Evolutionary conservation across 2,329 filamentous ascomycete species (phyloP), one percentile per base, ranked within the genome.

Genomic region (Arthrobotrys sinensis): DNA sequence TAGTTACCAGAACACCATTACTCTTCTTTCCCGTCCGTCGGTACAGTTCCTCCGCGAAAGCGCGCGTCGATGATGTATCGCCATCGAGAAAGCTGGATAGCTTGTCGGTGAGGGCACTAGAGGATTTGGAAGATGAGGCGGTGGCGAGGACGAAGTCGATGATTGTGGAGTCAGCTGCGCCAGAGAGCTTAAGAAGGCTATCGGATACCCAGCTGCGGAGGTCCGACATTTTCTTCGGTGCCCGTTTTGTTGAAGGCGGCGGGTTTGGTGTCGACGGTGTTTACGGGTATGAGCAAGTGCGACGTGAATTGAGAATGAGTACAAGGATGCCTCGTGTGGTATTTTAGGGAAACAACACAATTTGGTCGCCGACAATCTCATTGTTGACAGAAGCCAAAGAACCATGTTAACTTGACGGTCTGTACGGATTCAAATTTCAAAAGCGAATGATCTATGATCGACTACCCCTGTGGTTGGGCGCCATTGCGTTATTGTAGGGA

Each of bases 121-220:
- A 82, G 1, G 86, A 88, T 80, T 87, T 88, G 50, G 86, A 85
- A 21, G 85, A 85, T 80, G 84, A 84, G 8, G 88, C 87, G 14
- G 87, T 88, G 50, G 87, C 86, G 68, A 88, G 85, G 24, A 89
- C 85, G 80, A 89, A 89, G 83, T 89, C 88, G 78, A 89, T 83
- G 62, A 88, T 85, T 64, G 88, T 88, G 40, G 86, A 84, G 77
- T 89, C 88, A 45, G 87, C 88, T 57, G 86, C 88, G 79, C 88
- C 88, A 43, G 87, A 87, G 63, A 89, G 85, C 70, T 82, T 82
- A 38, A 82, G 80, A 50, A 82, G 73, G 50, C 80, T 82, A 73
- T 82, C 81, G 12, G 81, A 82, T 46, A 82, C 79, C 81, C 81
- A 82, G 72, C 79, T 80, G 38, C 80, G 81, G 32, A 81, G 63